phyloP scores from a whole-genome alignment of 441 rosid species.

The Cnidoscolus chayamansa region DNA sequence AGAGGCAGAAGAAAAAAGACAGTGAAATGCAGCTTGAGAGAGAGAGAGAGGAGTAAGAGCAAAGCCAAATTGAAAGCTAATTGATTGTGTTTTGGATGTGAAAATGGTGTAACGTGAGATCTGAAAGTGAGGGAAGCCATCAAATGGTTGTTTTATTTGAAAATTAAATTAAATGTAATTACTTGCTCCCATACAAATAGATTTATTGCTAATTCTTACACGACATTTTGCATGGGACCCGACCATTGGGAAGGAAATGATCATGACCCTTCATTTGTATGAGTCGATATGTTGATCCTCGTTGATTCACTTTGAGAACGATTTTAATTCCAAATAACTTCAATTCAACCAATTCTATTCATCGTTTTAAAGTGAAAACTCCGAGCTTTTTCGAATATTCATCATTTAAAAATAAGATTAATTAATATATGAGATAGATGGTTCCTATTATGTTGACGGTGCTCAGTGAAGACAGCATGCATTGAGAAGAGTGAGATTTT shows the following conservation, averaged over 20 bases:
- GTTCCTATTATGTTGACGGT: too few species aligned
- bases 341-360: too few species aligned
- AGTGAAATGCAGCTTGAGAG: slow-evolving; percentile 4
- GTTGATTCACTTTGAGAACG: too few species aligned
- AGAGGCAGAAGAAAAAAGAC: neutral
- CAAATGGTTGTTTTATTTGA: slow-evolving; percentile 4
- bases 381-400: too few species aligned
- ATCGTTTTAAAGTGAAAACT: too few species aligned
- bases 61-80: slow-evolving; percentile 21
- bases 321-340: too few species aligned
- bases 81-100: neutral
- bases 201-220: too few species aligned
- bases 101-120: slow-evolving; percentile 22
- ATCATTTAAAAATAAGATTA: too few species aligned
- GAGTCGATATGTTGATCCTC: neutral
- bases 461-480: neutral
- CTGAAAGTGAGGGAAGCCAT: slow-evolving; percentile 28
- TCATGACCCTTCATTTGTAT: slow-evolving; percentile 9
- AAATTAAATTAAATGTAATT: neutral
- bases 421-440: too few species aligned
- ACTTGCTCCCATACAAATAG: too few species aligned
- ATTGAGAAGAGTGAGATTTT: neutral
- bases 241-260: slow-evolving; percentile 2
- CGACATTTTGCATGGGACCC: too few species aligned
- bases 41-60: slow-evolving; percentile 21